These are phyloP conservation scores for Laetiporus sulphureus DNA, from an alignment of 1,284 basidiomycete genomes.

Conservation along the genomic window DNA sequence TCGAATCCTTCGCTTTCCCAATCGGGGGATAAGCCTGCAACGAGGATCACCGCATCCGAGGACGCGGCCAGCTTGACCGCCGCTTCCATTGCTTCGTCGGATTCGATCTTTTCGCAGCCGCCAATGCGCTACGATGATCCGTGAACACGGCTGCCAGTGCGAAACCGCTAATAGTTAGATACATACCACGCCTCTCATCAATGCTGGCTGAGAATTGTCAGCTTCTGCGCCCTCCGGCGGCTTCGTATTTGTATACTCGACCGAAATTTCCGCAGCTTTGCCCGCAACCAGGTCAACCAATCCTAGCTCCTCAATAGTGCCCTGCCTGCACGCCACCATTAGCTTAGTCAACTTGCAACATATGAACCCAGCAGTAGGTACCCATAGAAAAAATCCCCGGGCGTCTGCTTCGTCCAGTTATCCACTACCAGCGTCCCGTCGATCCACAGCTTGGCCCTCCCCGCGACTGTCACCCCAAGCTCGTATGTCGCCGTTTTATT, in stretches of 20 bases:
- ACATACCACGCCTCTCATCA: conserved; percentile 62
- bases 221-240: conserved; percentile 44
- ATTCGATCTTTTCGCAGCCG: conserved; percentile 55
- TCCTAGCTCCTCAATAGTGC: conserved; percentile 56
- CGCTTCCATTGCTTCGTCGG: conserved; percentile 48
- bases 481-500: conserved; percentile 51
- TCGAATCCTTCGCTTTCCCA: conserved; percentile 72
- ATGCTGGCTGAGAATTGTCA: conserved; percentile 46
- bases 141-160: background rate
- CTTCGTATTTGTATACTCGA: conserved; percentile 58
- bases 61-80: conserved; percentile 53
- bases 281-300: conserved; percentile 37
- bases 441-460: conserved; percentile 61
- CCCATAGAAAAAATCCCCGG: conserved; percentile 66
- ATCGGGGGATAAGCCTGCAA: conserved; percentile 60
- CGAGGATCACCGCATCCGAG: conserved; percentile 53
- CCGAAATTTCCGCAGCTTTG: conserved; percentile 41
- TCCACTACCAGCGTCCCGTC: conserved; percentile 56
- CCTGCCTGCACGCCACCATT: conserved; percentile 34
- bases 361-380: conserved; percentile 23
- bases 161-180: background rate
- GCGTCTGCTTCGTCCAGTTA: conserved; percentile 63
- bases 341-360: background rate
- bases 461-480: conserved; percentile 68
- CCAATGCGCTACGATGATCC: conserved; percentile 45